Percentiles rank a stretch among this genome's conserved stretches.
phyloP scores from a whole-genome alignment of 768 basidiomycete genomes.

The Suillus occidentalis region DNA sequence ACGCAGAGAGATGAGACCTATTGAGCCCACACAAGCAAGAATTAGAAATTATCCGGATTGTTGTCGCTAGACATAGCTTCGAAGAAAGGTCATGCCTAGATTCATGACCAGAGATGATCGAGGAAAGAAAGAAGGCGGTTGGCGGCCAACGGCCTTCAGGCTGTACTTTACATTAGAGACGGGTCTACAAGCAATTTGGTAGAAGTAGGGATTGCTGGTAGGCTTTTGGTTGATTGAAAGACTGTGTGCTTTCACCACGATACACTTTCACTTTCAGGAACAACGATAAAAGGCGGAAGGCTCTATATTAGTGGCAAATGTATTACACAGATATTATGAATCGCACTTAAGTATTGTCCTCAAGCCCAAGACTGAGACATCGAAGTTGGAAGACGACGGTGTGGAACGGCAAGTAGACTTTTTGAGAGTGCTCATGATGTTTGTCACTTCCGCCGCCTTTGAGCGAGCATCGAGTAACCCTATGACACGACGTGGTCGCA shows the following conservation, averaged over 20 bases:
- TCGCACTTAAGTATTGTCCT: not conserved
- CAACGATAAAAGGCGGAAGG: not conserved
- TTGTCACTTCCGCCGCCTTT: slow-evolving; percentile 30
- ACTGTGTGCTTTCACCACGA: not conserved
- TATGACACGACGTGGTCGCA: slow-evolving; percentile 25
- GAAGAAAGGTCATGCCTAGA: not conserved
- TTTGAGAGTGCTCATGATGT: slow-evolving; percentile 19
- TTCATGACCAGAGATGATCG: not conserved
- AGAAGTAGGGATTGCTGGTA: not conserved
- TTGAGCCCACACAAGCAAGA: slow-evolving; percentile 51
- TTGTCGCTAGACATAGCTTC: no score
- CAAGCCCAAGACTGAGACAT: not conserved
- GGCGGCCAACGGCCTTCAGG: no score
- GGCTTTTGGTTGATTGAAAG: not conserved
- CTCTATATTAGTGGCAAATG: not conserved
- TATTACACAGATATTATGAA: not conserved
- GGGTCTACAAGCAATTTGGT: not conserved
- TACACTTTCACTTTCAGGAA: not conserved
- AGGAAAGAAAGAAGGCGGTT: not conserved
- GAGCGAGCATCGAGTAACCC: slow-evolving; percentile 30
- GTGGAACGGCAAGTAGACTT: slow-evolving; percentile 12
- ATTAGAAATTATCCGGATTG: no score
- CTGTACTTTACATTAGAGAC: not conserved
- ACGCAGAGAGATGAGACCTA: slow-evolving; percentile 54
- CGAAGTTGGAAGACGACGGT: not conserved